A percentile compares a stretch with the other conserved stretches of the same genome.
phyloP scores from a whole-genome alignment of 768 basidiomycete genomes.

The Lactarius quietus region DNA sequence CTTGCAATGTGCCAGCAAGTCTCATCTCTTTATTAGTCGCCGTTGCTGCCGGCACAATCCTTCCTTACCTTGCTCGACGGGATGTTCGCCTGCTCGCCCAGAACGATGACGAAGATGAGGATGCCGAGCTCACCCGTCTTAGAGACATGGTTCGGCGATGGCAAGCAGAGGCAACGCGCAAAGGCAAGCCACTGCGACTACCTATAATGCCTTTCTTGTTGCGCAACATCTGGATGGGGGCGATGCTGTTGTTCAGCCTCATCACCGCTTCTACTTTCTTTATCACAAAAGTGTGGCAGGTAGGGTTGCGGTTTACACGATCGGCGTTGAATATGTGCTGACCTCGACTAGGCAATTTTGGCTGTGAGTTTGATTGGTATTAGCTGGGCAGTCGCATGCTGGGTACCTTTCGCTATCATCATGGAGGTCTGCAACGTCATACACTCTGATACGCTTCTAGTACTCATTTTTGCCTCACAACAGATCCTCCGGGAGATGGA shows the following conservation, averaged over 20 bases:
- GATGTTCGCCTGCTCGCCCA: slow-evolving; percentile 76
- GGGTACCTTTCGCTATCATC: slow-evolving; percentile 96
- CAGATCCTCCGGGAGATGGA: slow-evolving; percentile 27
- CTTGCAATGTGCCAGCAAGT: slow-evolving; percentile 18
- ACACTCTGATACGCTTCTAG: background rate
- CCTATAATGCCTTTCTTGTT: slow-evolving; percentile 90
- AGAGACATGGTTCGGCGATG: slow-evolving; percentile 70
- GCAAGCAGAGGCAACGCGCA: slow-evolving; percentile 77
- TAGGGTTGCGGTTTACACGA: slow-evolving; percentile 28
- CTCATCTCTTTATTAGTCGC: slow-evolving; percentile 55
- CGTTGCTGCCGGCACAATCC: slow-evolving; percentile 71
- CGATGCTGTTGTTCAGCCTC: slow-evolving; percentile 73
- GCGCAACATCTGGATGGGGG: slow-evolving; percentile 91
- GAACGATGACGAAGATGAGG: slow-evolving; percentile 66
- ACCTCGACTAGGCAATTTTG: slow-evolving; percentile 58
- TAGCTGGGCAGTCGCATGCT: slow-evolving; percentile 97
- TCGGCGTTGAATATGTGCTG: background rate
- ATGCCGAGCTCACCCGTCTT: slow-evolving; percentile 68
- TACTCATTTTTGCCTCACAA: background rate
- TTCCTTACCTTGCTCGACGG: slow-evolving; percentile 79
- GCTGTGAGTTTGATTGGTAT: slow-evolving; percentile 85
- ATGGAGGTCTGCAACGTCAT: slow-evolving; percentile 68
- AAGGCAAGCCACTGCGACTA: slow-evolving; percentile 70
- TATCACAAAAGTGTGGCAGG: slow-evolving; percentile 73
- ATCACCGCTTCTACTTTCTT: slow-evolving; percentile 86